Base-by-base conservation (phyloP, 352 stramenopile species). In the Phytophthora megakarya region DNA sequence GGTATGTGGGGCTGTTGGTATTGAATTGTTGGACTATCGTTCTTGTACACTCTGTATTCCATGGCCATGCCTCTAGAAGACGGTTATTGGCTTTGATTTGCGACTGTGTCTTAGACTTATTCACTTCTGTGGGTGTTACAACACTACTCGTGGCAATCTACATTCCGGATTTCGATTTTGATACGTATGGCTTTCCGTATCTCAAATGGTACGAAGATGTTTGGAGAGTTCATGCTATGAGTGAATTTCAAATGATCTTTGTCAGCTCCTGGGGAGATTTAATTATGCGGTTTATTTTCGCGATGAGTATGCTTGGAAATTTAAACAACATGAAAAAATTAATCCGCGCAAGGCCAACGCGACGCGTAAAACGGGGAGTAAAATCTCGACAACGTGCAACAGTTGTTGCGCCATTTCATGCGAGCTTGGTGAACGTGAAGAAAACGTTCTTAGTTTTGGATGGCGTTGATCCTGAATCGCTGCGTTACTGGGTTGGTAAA, bases 161-260 rank as follows among this genome's bases (percentile, higher is more conserved):
- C 35, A 6, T 64, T 5, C 33, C 49, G 15, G 55, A 76, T 38
- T 70, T 71, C 19, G 46, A 72, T n/a, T 44, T 49, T 11, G 10
- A 30, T 0, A 68, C 43, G 0, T 42, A 60, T 15, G 62, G 52
- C 6, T 81, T 74, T 32, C 55, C 56, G 2, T 48, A 62, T 25
- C 16, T 49, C 5, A 77, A 75, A 37, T 89, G 77, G 77, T 85
- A 73, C 42, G 57, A 73, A 22, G 69, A 86, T 44, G 38, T 44
- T 8, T 84, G 75, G 76, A 64, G 73, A 5, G 66, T 75, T 16
- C 63, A 80, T 33, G 66, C 66, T 2, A 69, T 76, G 30, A 82
- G 71, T 40, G 75, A 86, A n/a, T 78, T 86, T 45, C 65, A 71
- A 39, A 60, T 89, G 28, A 47, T 80, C 21, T 35, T 80, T 10